These are phyloP conservation scores for Dryadomyces quercivorus DNA, from an alignment of 2,329 filamentous ascomycete genomes.

Conservation along the genomic window DNA sequence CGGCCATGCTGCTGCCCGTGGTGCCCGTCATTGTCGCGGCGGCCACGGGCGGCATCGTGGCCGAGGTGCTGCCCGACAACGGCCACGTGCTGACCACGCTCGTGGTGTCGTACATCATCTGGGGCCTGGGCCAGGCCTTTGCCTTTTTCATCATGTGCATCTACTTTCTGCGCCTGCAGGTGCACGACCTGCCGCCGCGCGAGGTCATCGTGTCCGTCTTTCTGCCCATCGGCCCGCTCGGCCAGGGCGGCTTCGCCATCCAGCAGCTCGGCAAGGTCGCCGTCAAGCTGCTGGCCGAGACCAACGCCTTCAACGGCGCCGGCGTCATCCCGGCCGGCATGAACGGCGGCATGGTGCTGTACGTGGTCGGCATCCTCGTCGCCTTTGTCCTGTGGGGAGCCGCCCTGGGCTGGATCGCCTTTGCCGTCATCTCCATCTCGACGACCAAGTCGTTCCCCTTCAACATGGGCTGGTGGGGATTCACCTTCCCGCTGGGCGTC, in stretches of 20 bases:
- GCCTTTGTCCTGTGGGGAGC: conserved; percentile 23
- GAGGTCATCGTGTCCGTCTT: conserved; percentile 54
- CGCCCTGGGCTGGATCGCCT: conserved; percentile 21
- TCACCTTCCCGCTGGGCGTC: conserved; percentile 25
- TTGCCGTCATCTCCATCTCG: conserved; percentile 18
- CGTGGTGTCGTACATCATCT: conserved; percentile 54
- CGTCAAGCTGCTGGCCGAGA: conserved; percentile 17
- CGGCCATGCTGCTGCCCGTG: conserved; percentile 48
- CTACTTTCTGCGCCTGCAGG: conserved; percentile 56
- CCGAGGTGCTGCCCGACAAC: conserved; percentile 42
- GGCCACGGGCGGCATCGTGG: conserved; percentile 51
- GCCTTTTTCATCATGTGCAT: conserved; percentile 51
- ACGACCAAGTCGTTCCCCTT: conserved; percentile 24
- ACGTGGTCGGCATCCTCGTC: conserved; percentile 33
- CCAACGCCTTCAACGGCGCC: conserved; percentile 23
- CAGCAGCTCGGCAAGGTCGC: conserved; percentile 30
- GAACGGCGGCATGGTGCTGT: conserved; percentile 38
- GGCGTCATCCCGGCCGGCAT: background rate
- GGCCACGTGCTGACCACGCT: conserved; percentile 48
- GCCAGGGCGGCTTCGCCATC: conserved; percentile 45
- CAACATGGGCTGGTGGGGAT: conserved; percentile 27
- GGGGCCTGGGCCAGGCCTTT: conserved; percentile 49
- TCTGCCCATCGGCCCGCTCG: conserved; percentile 48
- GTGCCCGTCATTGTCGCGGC: conserved; percentile 51
- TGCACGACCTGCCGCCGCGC: conserved; percentile 53